A percentile compares a stretch with the other conserved stretches of the same genome.
These are phyloP conservation scores for Kockiozyma suomiensis DNA, from an alignment of 805 yeast genomes.

Conservation along the genomic window DNA sequence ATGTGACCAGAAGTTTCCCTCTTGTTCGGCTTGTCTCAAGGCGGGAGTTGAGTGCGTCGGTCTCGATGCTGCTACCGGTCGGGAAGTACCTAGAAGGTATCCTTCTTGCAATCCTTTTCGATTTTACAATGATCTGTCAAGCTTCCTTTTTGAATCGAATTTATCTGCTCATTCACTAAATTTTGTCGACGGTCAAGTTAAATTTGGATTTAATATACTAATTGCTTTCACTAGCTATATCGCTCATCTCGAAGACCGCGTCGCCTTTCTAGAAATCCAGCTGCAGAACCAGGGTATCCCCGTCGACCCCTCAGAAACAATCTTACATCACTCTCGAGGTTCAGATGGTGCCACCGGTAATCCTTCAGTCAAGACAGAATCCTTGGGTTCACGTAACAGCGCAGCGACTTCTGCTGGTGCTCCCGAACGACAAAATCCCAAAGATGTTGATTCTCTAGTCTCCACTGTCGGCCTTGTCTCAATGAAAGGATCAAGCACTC, in stretches of 20 bases:
- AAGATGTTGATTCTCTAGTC: slow-evolving; percentile 37
- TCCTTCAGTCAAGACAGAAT: background rate
- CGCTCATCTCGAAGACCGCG: slow-evolving; percentile 66
- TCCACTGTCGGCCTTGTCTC: slow-evolving; percentile 39
- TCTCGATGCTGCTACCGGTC: slow-evolving; percentile 83
- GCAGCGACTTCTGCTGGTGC: background rate
- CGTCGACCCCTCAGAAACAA: slow-evolving; percentile 36
- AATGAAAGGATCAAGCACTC: slow-evolving; percentile 35
- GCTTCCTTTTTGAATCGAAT: too few relatives aligned
- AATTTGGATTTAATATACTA: too few relatives aligned
- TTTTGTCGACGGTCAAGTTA: too few relatives aligned
- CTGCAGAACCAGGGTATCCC: slow-evolving; percentile 49
- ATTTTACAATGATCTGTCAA: background rate
- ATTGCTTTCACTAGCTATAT: slow-evolving; percentile 48
- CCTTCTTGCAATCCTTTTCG: background rate
- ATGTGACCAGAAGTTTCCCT: slow-evolving; percentile 71
- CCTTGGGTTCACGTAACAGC: background rate
- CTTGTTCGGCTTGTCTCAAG: slow-evolving; percentile 62
- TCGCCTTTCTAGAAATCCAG: slow-evolving; percentile 57
- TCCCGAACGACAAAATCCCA: slow-evolving; percentile 5
- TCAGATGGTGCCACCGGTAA: background rate
- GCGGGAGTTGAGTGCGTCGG: slow-evolving; percentile 78
- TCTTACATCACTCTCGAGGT: background rate
- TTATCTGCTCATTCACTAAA: too few relatives aligned
- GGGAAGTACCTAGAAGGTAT: slow-evolving; percentile 76